Evolutionary conservation across 305 asterid genomes (phyloP).

Genomic region (Fraxinus dipetala): DNA sequence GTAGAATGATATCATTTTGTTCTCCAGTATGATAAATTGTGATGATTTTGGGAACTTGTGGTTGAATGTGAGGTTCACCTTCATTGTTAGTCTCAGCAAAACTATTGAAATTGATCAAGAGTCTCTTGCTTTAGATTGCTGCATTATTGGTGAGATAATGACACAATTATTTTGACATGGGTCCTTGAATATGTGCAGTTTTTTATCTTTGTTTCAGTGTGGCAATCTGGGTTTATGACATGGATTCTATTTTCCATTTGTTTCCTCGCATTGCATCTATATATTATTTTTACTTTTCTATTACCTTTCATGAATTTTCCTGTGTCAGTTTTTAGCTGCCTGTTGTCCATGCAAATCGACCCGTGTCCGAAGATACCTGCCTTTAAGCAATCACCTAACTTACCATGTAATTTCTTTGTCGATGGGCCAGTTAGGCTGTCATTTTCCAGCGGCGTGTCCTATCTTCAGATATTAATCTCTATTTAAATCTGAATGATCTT

Average conservation of each 20-base stretch:
- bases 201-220: not conserved
- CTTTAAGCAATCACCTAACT: not conserved
- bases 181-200: not conserved
- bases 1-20: slow-evolving; percentile 3
- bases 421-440: not conserved
- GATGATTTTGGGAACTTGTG: not conserved
- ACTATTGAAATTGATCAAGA: not conserved
- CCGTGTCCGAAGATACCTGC: not conserved
- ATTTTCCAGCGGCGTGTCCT: not conserved
- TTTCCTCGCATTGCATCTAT: not conserved
- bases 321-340: not conserved
- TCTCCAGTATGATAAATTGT: not conserved
- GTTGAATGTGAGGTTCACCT: not conserved
- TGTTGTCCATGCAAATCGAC: not conserved
- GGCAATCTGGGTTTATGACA: not conserved
- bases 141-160: not conserved
- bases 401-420: not conserved
- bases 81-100: not conserved
- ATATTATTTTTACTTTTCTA: not conserved
- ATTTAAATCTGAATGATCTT: not conserved
- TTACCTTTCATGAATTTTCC: not conserved
- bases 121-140: slow-evolving; percentile 2
- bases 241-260: slow-evolving; percentile 1
- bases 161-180: not conserved
- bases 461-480: not conserved